phyloP scores from a whole-genome alignment of 148 eudicot genomes.

The Nepenthes mirabilis region DNA sequence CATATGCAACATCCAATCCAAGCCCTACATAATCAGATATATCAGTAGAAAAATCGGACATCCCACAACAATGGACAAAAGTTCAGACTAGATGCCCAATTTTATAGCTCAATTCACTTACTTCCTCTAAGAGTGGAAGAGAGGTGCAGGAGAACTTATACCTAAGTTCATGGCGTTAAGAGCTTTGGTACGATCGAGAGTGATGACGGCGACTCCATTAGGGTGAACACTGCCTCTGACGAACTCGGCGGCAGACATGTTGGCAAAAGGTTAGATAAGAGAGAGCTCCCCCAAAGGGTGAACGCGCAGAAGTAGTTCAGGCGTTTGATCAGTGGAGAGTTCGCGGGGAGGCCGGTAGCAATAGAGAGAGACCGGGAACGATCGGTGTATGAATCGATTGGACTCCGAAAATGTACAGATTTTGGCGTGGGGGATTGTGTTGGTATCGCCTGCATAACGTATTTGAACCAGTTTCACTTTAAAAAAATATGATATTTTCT shows the following conservation, averaged over 20 bases:
- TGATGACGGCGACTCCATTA: conserved; percentile 86
- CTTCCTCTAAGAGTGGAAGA: neutral
- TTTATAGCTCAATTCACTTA: neutral
- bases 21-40: too few species aligned
- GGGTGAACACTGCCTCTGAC: conserved; percentile 66
- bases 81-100: neutral
- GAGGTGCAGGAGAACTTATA: conserved; percentile 4
- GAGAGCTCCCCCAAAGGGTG: conserved; percentile 4
- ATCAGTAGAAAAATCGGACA: neutral
- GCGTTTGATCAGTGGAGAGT: too few species aligned
- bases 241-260: conserved; percentile 47
- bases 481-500: too few species aligned
- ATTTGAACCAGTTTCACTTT: too few species aligned
- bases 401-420: too few species aligned
- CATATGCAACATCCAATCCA: too few species aligned
- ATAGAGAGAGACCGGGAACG: too few species aligned
- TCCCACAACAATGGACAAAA: neutral
- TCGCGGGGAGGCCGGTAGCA: too few species aligned
- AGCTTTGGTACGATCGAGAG: conserved; percentile 94
- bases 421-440: too few species aligned
- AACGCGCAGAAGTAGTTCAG: too few species aligned
- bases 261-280: conserved; percentile 26
- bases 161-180: conserved; percentile 97
- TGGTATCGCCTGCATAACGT: too few species aligned
- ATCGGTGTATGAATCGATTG: too few species aligned